Evolutionary conservation across 1,139 yeast genomes (phyloP).

Genomic region (Taphrina sp.): DNA sequence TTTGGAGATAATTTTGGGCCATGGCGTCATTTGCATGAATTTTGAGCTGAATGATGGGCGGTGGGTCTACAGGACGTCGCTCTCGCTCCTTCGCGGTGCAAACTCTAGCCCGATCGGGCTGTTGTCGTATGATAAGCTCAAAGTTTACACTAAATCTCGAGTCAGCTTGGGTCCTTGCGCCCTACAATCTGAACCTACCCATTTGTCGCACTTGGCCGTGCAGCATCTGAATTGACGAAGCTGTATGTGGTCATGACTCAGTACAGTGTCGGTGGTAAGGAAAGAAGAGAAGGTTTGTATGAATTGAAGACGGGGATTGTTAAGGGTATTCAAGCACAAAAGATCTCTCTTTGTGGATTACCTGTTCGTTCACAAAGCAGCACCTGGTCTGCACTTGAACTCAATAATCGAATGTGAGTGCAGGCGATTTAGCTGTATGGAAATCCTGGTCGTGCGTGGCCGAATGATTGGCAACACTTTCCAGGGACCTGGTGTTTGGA

Average conservation of each 20-base stretch:
- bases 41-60: slow-evolving; percentile 29
- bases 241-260: slow-evolving; percentile 10
- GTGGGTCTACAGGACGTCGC: slow-evolving; percentile 32
- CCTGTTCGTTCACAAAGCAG: too few species aligned
- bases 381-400: too few species aligned
- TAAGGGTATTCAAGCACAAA: too few species aligned
- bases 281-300: too few species aligned
- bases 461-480: too few species aligned
- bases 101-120: slow-evolving; percentile 29
- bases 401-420: too few species aligned
- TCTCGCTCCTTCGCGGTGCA: slow-evolving; percentile 22
- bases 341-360: too few species aligned
- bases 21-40: background rate
- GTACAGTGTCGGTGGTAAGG: background rate
- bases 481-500: too few species aligned
- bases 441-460: too few species aligned
- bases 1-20: slow-evolving; percentile 19
- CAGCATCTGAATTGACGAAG: slow-evolving; percentile 9
- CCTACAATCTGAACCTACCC: background rate
- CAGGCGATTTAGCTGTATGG: too few species aligned
- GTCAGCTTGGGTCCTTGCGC: background rate
- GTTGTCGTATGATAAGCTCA: slow-evolving; percentile 23
- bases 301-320: too few species aligned
- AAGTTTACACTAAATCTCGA: slow-evolving; percentile 1
- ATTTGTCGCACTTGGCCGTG: slow-evolving; percentile 6